These are phyloP conservation scores for Gossypium davidsonii DNA, from an alignment of 441 rosid genomes.

Conservation along the genomic window DNA sequence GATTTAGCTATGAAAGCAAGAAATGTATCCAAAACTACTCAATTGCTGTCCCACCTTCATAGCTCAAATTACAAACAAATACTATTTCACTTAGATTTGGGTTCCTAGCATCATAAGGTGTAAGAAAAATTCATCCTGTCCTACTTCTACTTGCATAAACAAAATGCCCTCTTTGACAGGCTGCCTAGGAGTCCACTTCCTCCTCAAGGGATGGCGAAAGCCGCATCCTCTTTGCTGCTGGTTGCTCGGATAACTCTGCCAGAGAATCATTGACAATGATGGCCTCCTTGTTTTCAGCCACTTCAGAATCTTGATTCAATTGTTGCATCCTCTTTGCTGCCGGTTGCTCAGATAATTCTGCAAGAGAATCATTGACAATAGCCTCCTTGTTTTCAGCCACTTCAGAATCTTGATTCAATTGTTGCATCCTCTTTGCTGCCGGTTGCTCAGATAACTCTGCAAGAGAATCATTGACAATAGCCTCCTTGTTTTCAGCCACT, in stretches of 20 bases:
- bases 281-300: slow-evolving; percentile 13
- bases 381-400: slow-evolving; percentile 13
- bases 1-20: not conserved
- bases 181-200: slow-evolving; percentile 19
- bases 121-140: slow-evolving; percentile 8
- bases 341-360: slow-evolving; percentile 33
- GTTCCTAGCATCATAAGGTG: not conserved
- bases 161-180: not conserved
- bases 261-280: slow-evolving; percentile 15
- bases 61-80: slow-evolving; percentile 1
- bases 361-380: slow-evolving; percentile 18
- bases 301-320: slow-evolving; percentile 19
- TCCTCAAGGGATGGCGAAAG: slow-evolving; percentile 28
- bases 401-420: slow-evolving; percentile 20
- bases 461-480: slow-evolving; percentile 14
- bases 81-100: slow-evolving; percentile 30
- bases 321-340: not conserved
- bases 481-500: slow-evolving; percentile 12
- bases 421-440: no score
- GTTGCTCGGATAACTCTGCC: slow-evolving; percentile 35
- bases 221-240: slow-evolving; percentile 53
- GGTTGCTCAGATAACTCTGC: no score
- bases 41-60: slow-evolving; percentile 1
- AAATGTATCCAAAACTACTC: slow-evolving; percentile 2
- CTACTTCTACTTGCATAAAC: slow-evolving; percentile 23